Evolutionary conservation across 148 eudicot genomes (phyloP).

Genomic region (Camellia lanceoleosa): DNA sequence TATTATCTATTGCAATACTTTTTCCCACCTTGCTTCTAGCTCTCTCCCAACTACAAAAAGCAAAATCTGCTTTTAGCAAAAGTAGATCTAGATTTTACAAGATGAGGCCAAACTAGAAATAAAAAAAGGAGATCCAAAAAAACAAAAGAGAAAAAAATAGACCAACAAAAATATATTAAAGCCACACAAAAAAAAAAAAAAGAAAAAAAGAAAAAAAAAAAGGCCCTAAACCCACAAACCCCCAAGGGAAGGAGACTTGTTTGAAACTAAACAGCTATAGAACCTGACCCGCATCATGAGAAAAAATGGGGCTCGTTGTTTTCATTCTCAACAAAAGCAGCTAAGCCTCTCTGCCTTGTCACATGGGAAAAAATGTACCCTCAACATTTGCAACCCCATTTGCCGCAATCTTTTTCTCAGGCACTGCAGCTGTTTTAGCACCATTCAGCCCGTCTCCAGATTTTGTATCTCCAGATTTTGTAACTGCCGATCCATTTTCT

Average conservation of each 20-base stretch:
- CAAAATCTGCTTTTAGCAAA: neutral
- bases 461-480: conserved; percentile 21
- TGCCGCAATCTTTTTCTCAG: conserved; percentile 22
- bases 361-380: neutral
- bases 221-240: conserved; percentile 13
- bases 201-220: neutral
- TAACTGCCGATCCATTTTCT: conserved; percentile 13
- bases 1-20: conserved; percentile 17
- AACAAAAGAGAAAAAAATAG: neutral
- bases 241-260: conserved; percentile 11
- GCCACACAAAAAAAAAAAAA: neutral
- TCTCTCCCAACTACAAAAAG: conserved; percentile 9
- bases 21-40: conserved; percentile 20
- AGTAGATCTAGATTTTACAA: conserved; percentile 23
- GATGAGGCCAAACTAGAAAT: conserved; percentile 13
- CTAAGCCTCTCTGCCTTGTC: neutral
- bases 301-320: conserved; percentile 6
- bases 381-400: conserved; percentile 41
- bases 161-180: neutral
- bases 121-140: neutral
- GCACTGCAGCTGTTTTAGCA: conserved; percentile 18
- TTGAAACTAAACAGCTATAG: conserved; percentile 18
- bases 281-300: conserved; percentile 11
- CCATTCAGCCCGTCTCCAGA: conserved; percentile 18
- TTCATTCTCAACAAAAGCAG: conserved; percentile 3